Base-by-base conservation (phyloP, 1,139 yeast species). In the Candida frijolesensis region DNA sequence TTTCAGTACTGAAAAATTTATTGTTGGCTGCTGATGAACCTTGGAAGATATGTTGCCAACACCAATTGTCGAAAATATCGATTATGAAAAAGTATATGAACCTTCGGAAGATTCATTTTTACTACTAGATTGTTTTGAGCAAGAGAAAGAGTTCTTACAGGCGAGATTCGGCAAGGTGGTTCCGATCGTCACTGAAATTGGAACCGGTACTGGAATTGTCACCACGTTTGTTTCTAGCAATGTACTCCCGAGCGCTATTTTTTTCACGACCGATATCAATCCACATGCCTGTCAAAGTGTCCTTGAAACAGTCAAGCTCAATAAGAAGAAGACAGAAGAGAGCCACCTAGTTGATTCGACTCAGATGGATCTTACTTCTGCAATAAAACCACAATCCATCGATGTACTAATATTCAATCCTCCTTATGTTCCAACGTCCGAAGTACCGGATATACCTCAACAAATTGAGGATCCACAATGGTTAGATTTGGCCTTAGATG, bases 31-130 rank as follows among this genome's bases (percentile, higher is more conserved):
- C 22, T 19, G 3, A 19, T 42, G 22, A 42, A 4, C 8, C 11
- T 7, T 30, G 5, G 5, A 16, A 10, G 44, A 25, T 19, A 76
- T 76, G 81, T 61, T 76, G 32, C 72, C 77, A 11, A 76, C 81
- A 2, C 81, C 81, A 2, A 53, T 56, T n/a, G 57, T 72, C 25
- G 57, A 56, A 14, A 56, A 63, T 38, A 53, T 74, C 46, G 72
- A 72, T 57, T 63, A 65, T 53, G 76, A 72, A 27, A 65, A 65
- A 48, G 96, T 92, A 4, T 94, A 94, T 64, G 98, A 94, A 62
- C 98, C 98, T 0, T 82, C 96, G 0, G 99, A 94, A 60, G 99
- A 94, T 70, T 82, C 96, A 12, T 94, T 87, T 61, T 78, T 92
- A 10, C 71, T 94, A 12, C 70, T 94, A 38, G 99, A 94, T 65